phyloP scores from a whole-genome alignment of 441 rosid species.

The Jatropha multifida region DNA sequence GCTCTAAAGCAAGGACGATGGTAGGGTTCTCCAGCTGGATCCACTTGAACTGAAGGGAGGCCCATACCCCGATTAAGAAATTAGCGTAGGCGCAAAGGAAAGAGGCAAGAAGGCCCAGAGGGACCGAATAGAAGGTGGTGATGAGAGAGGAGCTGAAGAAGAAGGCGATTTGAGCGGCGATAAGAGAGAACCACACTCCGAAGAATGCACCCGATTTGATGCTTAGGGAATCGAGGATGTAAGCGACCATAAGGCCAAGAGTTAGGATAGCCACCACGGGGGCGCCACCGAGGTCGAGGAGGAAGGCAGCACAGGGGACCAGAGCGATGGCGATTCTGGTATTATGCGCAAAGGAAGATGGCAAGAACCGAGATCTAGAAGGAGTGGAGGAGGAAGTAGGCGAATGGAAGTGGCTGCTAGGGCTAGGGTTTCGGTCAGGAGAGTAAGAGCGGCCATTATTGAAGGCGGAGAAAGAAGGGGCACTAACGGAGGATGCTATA shows the following conservation, averaged over 20 bases:
- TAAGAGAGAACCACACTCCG: conserved; percentile 75
- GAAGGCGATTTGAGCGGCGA: conserved; percentile 85
- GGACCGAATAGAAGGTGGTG: conserved; percentile 54
- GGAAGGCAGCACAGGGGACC: conserved; percentile 80
- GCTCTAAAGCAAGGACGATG: conserved; percentile 80
- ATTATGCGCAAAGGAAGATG: conserved; percentile 78
- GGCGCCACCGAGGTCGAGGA: conserved; percentile 90
- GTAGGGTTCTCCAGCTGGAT: conserved; percentile 84
- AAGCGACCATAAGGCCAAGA: conserved; percentile 80
- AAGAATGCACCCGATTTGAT: conserved; percentile 77
- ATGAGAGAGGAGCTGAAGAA: conserved; percentile 73
- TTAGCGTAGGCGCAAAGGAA: conserved; percentile 74
- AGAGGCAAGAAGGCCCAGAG: conserved; percentile 61
- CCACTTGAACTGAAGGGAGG: conserved; percentile 96
- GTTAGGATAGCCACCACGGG: conserved; percentile 74
- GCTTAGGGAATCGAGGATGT: conserved; percentile 84
- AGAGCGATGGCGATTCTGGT: conserved; percentile 73
- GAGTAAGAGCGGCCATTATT: conserved; percentile 44
- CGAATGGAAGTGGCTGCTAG: conserved; percentile 27
- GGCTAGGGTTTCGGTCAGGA: conserved; percentile 41
- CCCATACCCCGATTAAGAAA: conserved; percentile 84
- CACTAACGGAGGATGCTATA: conserved; percentile 58
- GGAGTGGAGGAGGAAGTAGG: conserved; percentile 29
- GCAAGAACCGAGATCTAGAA: conserved; percentile 81
- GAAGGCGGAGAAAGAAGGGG: conserved; percentile 52